Evolutionary conservation across 1,284 basidiomycete genomes (phyloP).

Genomic region (Sphaerobolus stellatus): DNA sequence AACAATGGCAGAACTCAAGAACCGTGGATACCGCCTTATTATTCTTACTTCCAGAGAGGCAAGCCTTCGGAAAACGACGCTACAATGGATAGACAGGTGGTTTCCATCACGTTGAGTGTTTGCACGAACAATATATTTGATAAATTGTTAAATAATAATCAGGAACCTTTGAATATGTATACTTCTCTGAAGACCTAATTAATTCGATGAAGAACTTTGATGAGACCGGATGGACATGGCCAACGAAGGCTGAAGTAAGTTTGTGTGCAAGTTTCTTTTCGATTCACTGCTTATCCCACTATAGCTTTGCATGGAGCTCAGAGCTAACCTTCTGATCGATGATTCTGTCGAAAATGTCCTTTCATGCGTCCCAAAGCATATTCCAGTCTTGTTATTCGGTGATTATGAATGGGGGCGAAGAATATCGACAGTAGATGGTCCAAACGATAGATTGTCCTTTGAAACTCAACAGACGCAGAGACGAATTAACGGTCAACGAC

Average conservation of each 20-base stretch:
- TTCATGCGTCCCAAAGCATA: constrained; percentile 46
- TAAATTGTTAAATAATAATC: constrained; percentile 4
- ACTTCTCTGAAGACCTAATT: constrained; percentile 74
- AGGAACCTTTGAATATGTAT: constrained; percentile 64
- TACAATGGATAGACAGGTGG: constrained; percentile 65
- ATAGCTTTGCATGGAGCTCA: constrained; percentile 63
- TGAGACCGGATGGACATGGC: constrained; percentile 42
- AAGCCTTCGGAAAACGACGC: constrained; percentile 57
- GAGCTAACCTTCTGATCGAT: constrained; percentile 69
- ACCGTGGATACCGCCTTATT: constrained; percentile 65
- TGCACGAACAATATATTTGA: neutral
- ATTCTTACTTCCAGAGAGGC: constrained; percentile 74
- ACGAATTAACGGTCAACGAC: constrained; percentile 39
- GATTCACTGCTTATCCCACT: neutral
- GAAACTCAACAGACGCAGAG: constrained; percentile 46
- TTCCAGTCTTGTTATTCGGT: constrained; percentile 74
- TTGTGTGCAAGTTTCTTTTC: neutral
- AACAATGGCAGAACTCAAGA: constrained; percentile 53
- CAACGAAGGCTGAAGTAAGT: constrained; percentile 68
- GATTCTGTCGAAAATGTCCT: constrained; percentile 78
- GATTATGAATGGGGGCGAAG: constrained; percentile 73
- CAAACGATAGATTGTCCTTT: constrained; percentile 57
- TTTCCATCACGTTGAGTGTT: constrained; percentile 43
- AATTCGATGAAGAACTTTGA: constrained; percentile 43
- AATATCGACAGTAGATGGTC: constrained; percentile 42